These are phyloP conservation scores for Populus alba DNA, from an alignment of 345 rosid species.

Conservation along the genomic window DNA sequence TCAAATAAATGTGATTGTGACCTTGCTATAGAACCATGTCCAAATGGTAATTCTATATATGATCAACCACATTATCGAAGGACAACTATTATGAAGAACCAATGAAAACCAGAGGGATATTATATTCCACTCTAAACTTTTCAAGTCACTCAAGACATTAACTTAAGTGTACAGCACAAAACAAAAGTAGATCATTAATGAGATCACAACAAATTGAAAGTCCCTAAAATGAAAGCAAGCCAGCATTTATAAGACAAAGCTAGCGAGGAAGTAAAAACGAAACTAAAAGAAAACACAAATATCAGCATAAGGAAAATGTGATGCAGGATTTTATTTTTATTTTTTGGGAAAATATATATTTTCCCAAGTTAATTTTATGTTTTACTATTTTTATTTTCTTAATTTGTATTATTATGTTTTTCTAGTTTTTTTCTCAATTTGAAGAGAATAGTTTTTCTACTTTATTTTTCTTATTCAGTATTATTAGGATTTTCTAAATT, in stretches of 20 bases:
- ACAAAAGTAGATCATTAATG: not conserved
- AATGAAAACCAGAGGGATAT: not conserved
- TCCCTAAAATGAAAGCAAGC: not conserved
- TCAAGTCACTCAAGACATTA: not conserved
- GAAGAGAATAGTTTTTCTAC: no score
- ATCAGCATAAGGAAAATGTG: no score
- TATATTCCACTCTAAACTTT: not conserved
- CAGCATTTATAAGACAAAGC: not conserved
- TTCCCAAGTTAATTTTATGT: no score
- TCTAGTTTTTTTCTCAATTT: no score
- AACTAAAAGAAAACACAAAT: no score
- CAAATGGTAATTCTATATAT: not conserved
- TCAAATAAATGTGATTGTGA: not conserved
- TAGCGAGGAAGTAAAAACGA: no score
- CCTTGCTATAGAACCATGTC: not conserved
- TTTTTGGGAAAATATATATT: no score
- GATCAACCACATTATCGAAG: not conserved
- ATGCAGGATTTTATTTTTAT: no score
- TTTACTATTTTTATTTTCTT: no score
- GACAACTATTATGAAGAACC: not conserved
- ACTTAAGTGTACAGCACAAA: not conserved
- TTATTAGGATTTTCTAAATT: no score
- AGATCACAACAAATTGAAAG: not conserved
- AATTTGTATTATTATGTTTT: no score
- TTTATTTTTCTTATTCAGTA: no score